Evolutionary conservation across 2,329 filamentous ascomycete genomes (phyloP), one percentile per base, ranked within the genome.

Genomic region (Aspergillus proliferans): DNA sequence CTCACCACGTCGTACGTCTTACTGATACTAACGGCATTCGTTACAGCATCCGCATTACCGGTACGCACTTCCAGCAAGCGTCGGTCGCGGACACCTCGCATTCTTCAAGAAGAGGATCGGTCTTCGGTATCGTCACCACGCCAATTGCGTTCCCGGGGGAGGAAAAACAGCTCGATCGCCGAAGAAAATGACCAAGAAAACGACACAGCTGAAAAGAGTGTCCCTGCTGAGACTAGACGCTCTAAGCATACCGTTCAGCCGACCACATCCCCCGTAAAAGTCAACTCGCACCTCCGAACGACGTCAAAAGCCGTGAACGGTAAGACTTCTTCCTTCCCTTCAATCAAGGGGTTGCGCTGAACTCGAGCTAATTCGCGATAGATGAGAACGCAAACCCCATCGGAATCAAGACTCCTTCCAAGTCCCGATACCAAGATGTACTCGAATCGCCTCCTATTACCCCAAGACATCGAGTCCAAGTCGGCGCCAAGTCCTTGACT

Each of bases 381-480:
- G 62, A 80, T 71, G 72, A 76, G 55, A 73, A 71, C 47, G 49
- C 62, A 26, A 67, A 63, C 47, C 70, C 61, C 38, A 64, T 57
- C n/a, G 62, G 67, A 50, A 67, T 75, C 52, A 74, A 74, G 59
- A 73, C 72, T 46, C 70, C 75, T 39, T 70, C 74, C 43, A 81
- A 81, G 12, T 75, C 84, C 45, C 87, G 67, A 49, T 71, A 62
- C 84, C 87, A 87, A 68, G 86, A 96, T 82, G 88, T 81, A 43
- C 78, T 92, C 51, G 80, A 82, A 58, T 78, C 77, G 54, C 78
- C 83, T 18, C 86, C 87, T 2, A 78, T 85, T 47, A 96, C 92
- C 4, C 92, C 92, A 40, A 83, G 88, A 50, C 90, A 94, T 67
- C 83, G 88, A 49, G 85, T 95, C 50, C 85, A 88, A 72, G 82